Evolutionary conservation across 1,284 basidiomycete species (phyloP).

Genomic region (Ustilago hordei): DNA sequence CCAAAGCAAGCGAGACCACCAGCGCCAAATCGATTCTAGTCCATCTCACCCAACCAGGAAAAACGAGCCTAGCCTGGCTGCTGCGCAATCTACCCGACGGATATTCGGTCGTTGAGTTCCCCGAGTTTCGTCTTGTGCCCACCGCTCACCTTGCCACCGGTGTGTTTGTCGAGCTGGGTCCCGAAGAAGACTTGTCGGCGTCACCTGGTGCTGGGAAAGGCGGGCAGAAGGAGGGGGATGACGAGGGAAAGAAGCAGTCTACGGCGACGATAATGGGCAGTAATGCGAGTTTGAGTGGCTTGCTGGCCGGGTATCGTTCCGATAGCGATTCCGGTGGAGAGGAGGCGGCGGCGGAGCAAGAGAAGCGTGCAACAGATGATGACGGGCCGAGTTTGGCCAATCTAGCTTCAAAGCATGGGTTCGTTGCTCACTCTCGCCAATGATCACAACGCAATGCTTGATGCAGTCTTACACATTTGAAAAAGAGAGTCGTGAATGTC

Average conservation of each 20-base stretch:
- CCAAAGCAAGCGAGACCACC: background rate
- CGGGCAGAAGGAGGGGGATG: background rate
- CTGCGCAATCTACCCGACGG: constrained; percentile 21
- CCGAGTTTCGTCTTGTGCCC: constrained; percentile 19
- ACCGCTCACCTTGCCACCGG: background rate
- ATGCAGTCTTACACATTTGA: too few relatives aligned
- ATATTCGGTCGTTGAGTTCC: constrained; percentile 29
- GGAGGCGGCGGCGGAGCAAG: too few relatives aligned
- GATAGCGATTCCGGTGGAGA: constrained; percentile 2
- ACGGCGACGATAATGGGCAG: background rate
- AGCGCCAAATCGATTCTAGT: constrained; percentile 10
- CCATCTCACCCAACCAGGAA: background rate
- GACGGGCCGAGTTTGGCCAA: too few relatives aligned
- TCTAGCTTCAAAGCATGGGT: background rate
- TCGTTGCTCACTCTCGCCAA: background rate
- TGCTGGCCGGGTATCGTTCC: constrained; percentile 24
- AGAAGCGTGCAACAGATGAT: too few relatives aligned
- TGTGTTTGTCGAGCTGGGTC: too few relatives aligned
- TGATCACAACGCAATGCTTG: too few relatives aligned
- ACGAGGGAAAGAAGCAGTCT: background rate
- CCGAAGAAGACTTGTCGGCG: background rate
- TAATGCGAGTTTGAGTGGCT: background rate
- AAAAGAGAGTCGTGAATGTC: too few relatives aligned
- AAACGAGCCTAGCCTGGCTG: constrained; percentile 10
- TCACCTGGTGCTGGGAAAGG: background rate